A percentile compares a stretch with the other conserved stretches of the same genome.
phyloP scores from a whole-genome alignment of 1,284 basidiomycete species.

The Agaricales sp. region DNA sequence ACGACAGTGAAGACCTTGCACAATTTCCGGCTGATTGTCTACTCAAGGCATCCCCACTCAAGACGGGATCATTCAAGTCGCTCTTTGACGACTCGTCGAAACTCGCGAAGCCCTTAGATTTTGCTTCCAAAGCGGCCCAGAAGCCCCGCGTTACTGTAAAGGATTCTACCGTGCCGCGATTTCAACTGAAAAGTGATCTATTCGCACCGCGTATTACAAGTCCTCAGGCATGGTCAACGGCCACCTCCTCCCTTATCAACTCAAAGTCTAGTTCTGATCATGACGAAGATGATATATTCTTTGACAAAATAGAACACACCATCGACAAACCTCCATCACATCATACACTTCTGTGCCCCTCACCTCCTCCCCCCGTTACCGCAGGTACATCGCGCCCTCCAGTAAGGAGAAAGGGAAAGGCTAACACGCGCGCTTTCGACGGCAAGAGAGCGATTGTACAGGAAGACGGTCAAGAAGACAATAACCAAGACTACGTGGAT shows the following conservation, averaged over 20 bases:
- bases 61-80: constrained; percentile 52
- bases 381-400: constrained; percentile 17
- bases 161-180: background rate
- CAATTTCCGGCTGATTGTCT: constrained; percentile 29
- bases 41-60: constrained; percentile 61
- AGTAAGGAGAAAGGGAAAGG: constrained; percentile 25
- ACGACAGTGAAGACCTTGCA: constrained; percentile 26
- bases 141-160: no score
- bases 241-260: background rate
- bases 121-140: background rate
- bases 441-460: constrained; percentile 35
- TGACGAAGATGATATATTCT: constrained; percentile 13
- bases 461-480: constrained; percentile 25
- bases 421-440: constrained; percentile 17
- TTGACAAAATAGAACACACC: background rate
- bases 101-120: background rate
- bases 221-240: background rate
- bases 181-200: background rate
- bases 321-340: constrained; percentile 6
- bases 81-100: constrained; percentile 48
- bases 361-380: constrained; percentile 40
- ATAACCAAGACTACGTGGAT: constrained; percentile 14
- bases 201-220: background rate
- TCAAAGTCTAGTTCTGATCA: constrained; percentile 11
- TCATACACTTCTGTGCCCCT: constrained; percentile 41